phyloP scores from a whole-genome alignment of 2,329 filamentous ascomycete genomes.

The Paecilomyces sp. region DNA sequence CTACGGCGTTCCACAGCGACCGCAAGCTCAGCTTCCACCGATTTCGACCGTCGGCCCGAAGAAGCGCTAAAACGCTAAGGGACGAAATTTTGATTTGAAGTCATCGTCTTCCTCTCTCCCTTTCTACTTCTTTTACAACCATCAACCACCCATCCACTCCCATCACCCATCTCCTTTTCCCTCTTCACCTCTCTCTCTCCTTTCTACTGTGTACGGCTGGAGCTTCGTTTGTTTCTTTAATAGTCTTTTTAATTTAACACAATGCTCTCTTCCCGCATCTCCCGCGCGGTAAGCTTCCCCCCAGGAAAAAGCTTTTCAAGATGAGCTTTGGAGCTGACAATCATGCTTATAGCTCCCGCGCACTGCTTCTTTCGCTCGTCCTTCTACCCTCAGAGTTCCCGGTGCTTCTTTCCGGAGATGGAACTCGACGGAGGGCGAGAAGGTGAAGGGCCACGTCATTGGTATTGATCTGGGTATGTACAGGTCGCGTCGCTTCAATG shows the following conservation, averaged over 20 bases:
- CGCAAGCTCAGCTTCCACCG: constrained; percentile 22
- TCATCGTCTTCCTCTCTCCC: constrained; percentile 10
- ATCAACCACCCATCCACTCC: constrained; percentile 10
- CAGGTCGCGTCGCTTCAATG: not conserved
- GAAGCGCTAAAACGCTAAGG: constrained; percentile 9
- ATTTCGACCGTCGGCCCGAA: constrained; percentile 19
- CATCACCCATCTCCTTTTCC: constrained; percentile 20
- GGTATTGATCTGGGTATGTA: constrained; percentile 89
- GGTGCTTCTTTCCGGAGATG: constrained; percentile 61
- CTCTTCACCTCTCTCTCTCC: constrained; percentile 13
- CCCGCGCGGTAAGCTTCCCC: constrained; percentile 59
- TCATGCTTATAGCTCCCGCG: constrained; percentile 60
- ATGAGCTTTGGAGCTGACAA: constrained; percentile 7
- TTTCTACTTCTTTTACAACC: constrained; percentile 12
- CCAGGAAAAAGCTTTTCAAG: constrained; percentile 6
- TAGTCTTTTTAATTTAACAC: constrained; percentile 36
- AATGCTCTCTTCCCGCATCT: constrained; percentile 67
- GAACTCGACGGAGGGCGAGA: constrained; percentile 52
- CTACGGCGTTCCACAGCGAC: not conserved
- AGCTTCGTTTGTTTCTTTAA: constrained; percentile 22
- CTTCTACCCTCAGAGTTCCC: constrained; percentile 62
- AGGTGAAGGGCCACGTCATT: constrained; percentile 93
- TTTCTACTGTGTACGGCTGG: constrained; percentile 6
- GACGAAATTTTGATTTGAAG: constrained; percentile 9
- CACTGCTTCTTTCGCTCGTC: constrained; percentile 63